A percentile compares a stretch with the other conserved stretches of the same genome.
Evolutionary conservation across 2,329 filamentous ascomycete species (phyloP).

Genomic region (Hypoxylon sp.): DNA sequence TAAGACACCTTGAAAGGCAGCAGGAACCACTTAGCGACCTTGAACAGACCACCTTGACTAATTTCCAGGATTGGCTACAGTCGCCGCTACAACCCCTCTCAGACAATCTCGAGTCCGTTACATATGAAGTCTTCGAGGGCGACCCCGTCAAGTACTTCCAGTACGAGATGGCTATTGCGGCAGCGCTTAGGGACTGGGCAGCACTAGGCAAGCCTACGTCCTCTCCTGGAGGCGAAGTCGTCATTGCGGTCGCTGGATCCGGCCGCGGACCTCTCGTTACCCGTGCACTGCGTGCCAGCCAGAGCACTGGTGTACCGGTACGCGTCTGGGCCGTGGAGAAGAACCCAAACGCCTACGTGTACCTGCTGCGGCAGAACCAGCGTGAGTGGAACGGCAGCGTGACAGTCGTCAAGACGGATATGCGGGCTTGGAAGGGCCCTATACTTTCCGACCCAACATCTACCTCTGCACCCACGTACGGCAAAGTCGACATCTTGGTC

Average conservation of each 20-base stretch:
- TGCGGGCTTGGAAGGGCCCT: slow-evolving; percentile 96
- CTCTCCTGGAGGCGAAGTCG: slow-evolving; percentile 77
- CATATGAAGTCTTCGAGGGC: slow-evolving; percentile 98
- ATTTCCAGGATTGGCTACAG: slow-evolving; percentile 93
- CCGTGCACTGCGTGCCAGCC: slow-evolving; percentile 84
- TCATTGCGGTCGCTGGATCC: slow-evolving; percentile 93
- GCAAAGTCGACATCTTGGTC: slow-evolving; percentile 90
- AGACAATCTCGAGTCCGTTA: slow-evolving; percentile 96
- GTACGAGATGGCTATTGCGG: slow-evolving; percentile 87
- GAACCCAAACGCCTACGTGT: slow-evolving; percentile 97
- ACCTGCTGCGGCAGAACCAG: slow-evolving; percentile 88
- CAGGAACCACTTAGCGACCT: slow-evolving; percentile 74
- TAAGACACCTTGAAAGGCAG: slow-evolving; percentile 85
- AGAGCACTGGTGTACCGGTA: slow-evolving; percentile 80
- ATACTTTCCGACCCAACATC: slow-evolving; percentile 61
- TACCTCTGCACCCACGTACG: slow-evolving; percentile 62
- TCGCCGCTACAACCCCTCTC: slow-evolving; percentile 94
- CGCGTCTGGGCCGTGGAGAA: slow-evolving; percentile 96
- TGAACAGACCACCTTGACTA: slow-evolving; percentile 67
- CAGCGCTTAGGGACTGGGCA: slow-evolving; percentile 86
- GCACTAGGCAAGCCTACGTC: slow-evolving; percentile 80
- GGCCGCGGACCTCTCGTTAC: slow-evolving; percentile 94
- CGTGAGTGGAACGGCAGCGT: slow-evolving; percentile 85
- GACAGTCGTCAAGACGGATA: slow-evolving; percentile 93
- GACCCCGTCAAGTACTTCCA: slow-evolving; percentile 98